Conservation (phyloP, 169 alveolate species). For the Babesia bigemina region DNA sequence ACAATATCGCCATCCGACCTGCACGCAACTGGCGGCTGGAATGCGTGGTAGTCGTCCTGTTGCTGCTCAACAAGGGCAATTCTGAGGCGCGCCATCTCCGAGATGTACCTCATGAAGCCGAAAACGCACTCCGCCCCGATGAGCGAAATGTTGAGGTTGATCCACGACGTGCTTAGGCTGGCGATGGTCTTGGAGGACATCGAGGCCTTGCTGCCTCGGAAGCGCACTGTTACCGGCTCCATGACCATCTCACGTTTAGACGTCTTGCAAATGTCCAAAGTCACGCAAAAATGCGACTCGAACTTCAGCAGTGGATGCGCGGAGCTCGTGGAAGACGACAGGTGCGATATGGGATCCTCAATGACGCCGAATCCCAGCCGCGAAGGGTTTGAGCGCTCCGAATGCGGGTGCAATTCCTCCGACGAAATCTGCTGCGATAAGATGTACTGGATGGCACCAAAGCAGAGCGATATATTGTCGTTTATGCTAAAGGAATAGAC, state of each 20-base stretch:
- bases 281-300: conserved; percentile 26
- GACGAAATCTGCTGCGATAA: background rate
- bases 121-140: conserved; percentile 60
- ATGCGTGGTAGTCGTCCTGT: conserved; percentile 2
- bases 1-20: background rate
- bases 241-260: conserved; percentile 54
- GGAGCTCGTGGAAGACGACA: background rate
- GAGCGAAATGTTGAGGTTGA: conserved; percentile 53
- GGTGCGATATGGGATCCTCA: background rate
- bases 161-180: conserved; percentile 62
- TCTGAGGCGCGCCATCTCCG: conserved; percentile 45
- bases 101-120: conserved; percentile 43
- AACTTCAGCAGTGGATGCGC: background rate
- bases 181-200: conserved; percentile 29
- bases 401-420: background rate
- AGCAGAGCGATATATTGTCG: conserved; percentile 6
- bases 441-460: conserved; percentile 5
- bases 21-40: conserved; percentile 50
- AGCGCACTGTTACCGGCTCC: conserved; percentile 41
- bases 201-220: conserved; percentile 53
- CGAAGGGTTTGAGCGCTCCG: background rate
- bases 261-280: conserved; percentile 48
- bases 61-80: conserved; percentile 20
- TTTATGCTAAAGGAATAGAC: conserved; percentile 7
- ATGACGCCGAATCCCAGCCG: background rate